Evolutionary conservation across 495 filamentous ascomycete species (phyloP).

Genomic region (Lentithecium fluviatile): DNA sequence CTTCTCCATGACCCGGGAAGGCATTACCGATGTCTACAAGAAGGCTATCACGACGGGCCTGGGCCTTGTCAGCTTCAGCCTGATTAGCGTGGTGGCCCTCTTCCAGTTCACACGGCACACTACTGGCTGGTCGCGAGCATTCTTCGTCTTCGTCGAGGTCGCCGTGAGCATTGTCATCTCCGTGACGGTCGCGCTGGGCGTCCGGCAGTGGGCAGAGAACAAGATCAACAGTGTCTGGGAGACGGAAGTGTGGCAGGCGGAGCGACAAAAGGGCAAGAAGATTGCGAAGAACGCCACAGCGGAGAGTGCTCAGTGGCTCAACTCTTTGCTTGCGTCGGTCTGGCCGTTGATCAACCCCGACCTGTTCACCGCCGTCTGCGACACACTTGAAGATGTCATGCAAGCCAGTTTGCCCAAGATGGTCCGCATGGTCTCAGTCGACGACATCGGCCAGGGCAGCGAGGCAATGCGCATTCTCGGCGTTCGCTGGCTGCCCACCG

Average conservation of each 20-base stretch:
- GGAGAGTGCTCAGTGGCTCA: slow-evolving; percentile 67
- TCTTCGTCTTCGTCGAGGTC: slow-evolving; percentile 26
- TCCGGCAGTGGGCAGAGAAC: slow-evolving; percentile 55
- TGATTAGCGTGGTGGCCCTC: slow-evolving; percentile 34
- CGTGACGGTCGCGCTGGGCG: slow-evolving; percentile 44
- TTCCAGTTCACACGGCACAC: slow-evolving; percentile 23
- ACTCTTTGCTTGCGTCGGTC: slow-evolving; percentile 59
- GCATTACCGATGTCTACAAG: slow-evolving; percentile 50
- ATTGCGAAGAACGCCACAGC: slow-evolving; percentile 47
- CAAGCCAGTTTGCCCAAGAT: slow-evolving; percentile 63
- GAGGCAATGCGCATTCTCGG: slow-evolving; percentile 64
- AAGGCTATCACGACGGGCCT: slow-evolving; percentile 49
- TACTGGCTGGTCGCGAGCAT: slow-evolving; percentile 26
- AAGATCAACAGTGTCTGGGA: slow-evolving; percentile 57
- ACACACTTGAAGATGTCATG: slow-evolving; percentile 72
- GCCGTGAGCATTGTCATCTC: slow-evolving; percentile 33
- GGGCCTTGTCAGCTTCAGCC: slow-evolving; percentile 32
- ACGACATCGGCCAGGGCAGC: slow-evolving; percentile 68
- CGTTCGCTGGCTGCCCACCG: slow-evolving; percentile 64
- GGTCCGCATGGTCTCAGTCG: slow-evolving; percentile 66
- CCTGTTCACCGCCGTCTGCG: slow-evolving; percentile 61
- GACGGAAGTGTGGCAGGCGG: slow-evolving; percentile 62
- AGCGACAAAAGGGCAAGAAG: slow-evolving; percentile 49
- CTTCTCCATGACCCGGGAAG: slow-evolving; percentile 50
- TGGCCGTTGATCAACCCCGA: slow-evolving; percentile 73